Conservation (phyloP, 306 rosid species). For the Fragaria vesca region DNA sequence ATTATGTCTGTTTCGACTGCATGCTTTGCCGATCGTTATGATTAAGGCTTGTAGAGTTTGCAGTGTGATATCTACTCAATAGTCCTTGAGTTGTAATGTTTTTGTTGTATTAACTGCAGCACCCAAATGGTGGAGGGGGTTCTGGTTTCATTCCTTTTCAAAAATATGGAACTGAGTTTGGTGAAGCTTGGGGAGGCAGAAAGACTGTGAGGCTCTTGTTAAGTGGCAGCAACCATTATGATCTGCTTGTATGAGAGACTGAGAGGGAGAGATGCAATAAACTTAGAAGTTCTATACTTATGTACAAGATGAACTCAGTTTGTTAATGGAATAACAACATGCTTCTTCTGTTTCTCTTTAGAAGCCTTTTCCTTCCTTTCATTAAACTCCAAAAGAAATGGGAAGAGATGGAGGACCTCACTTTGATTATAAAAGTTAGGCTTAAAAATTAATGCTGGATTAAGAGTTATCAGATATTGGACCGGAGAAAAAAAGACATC, state of each 20-base stretch:
- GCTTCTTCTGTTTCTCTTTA: neutral
- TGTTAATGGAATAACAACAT: neutral
- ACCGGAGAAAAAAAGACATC: neutral
- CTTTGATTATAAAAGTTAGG: neutral
- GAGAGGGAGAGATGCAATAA: neutral
- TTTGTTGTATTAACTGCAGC: constrained; percentile 46
- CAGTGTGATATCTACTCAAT: too few relatives aligned
- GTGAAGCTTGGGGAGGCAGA: constrained; percentile 35
- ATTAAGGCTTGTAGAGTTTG: too few relatives aligned
- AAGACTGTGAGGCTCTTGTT: constrained; percentile 72
- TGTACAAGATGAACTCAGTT: neutral
- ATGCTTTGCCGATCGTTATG: too few relatives aligned
- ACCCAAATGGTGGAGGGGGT: too few relatives aligned
- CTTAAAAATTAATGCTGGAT: neutral
- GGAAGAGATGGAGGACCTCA: neutral
- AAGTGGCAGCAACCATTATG: constrained; percentile 90
- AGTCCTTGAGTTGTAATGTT: too few relatives aligned
- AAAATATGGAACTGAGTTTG: constrained; percentile 80
- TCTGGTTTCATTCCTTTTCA: constrained; percentile 87
- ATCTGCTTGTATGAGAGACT: constrained; percentile 61
- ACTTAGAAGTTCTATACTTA: neutral
- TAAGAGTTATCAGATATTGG: neutral
- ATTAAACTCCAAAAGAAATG: neutral
- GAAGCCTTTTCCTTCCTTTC: neutral
- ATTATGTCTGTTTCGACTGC: too few relatives aligned